phyloP scores from a whole-genome alignment of 352 stramenopile species.

The Phytophthora fragariaefolia region DNA sequence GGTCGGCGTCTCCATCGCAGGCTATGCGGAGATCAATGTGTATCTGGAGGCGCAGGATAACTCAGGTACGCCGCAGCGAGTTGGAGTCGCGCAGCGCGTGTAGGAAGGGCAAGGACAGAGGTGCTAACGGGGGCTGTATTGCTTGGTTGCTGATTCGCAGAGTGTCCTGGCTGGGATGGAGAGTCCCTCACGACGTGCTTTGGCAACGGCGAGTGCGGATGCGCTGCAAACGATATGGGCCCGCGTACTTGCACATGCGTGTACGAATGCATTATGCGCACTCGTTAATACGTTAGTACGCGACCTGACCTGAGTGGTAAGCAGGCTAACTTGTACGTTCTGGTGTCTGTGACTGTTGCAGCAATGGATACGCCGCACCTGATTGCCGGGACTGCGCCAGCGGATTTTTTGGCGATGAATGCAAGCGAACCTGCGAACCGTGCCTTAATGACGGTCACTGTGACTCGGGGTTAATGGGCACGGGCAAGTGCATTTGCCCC shows the following conservation, averaged over 20 bases:
- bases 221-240: slow-evolving; percentile 67
- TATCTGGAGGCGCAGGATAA: slow-evolving; percentile 87
- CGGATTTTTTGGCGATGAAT: slow-evolving; percentile 64
- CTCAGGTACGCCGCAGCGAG: slow-evolving; percentile 44
- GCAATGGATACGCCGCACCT: slow-evolving; percentile 64
- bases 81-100: background rate
- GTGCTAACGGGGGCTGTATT: slow-evolving; percentile 1
- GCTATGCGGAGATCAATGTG: slow-evolving; percentile 80
- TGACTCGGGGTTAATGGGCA: slow-evolving; percentile 64
- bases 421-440: slow-evolving; percentile 63
- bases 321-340: background rate
- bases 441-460: slow-evolving; percentile 82
- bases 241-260: slow-evolving; percentile 66
- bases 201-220: slow-evolving; percentile 75
- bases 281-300: background rate
- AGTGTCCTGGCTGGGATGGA: slow-evolving; percentile 77
- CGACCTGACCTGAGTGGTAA: background rate
- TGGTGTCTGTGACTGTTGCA: slow-evolving; percentile 17
- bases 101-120: background rate
- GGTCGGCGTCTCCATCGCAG: slow-evolving; percentile 74
- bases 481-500: slow-evolving; percentile 71
- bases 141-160: slow-evolving; percentile 31
- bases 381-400: slow-evolving; percentile 73
- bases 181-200: slow-evolving; percentile 56
- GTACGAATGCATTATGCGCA: slow-evolving; percentile 46